Conservation (phyloP, 1,139 yeast species). For the Saccharomyces pastorianus region DNA sequence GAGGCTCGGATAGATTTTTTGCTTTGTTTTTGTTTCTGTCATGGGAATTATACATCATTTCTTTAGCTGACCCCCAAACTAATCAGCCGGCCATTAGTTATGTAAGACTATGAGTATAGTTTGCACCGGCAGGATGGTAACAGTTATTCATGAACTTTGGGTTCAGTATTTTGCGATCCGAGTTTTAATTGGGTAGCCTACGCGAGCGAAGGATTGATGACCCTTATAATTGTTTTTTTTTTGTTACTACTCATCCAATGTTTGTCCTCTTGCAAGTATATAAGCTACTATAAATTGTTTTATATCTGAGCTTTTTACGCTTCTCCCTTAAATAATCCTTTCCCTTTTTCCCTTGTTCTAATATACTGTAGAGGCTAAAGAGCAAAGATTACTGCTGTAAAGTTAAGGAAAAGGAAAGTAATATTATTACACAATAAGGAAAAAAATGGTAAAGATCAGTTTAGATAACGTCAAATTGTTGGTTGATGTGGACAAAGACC, state of each 20-base stretch:
- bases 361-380: not conserved
- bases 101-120: not conserved
- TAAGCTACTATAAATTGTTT: not conserved
- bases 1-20: not conserved
- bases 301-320: not conserved
- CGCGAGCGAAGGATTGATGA: not conserved
- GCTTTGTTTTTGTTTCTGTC: not conserved
- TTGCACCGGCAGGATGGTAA: not conserved
- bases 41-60: not conserved
- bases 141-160: not conserved
- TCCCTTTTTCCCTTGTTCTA: not conserved
- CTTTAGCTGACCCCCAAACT: not conserved
- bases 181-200: not conserved
- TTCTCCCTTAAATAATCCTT: not conserved
- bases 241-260: not conserved
- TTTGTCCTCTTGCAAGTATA: not conserved
- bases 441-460: slow-evolving; percentile 23
- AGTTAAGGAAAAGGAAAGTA: not conserved
- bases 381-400: not conserved
- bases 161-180: not conserved
- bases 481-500: slow-evolving; percentile 53
- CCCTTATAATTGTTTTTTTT: not conserved
- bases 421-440: not conserved
- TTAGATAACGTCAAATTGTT: slow-evolving; percentile 58
- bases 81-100: not conserved